These are phyloP conservation scores for Termitomyces sp. DNA, from an alignment of 768 basidiomycete species.

Conservation along the genomic window DNA sequence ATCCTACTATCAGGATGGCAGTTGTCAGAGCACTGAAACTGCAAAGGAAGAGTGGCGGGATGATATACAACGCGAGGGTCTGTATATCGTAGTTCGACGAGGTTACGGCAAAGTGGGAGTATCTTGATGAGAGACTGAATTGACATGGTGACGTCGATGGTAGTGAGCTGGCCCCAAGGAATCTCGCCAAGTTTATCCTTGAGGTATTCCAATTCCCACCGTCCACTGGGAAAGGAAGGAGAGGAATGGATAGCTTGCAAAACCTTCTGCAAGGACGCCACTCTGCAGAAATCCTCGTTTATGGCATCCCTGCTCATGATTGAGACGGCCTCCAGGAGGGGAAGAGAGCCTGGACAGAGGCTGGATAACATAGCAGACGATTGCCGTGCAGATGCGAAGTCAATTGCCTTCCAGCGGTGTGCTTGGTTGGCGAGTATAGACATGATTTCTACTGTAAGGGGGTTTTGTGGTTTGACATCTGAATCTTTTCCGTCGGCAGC, in stretches of 20 bases:
- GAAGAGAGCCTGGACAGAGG: not conserved
- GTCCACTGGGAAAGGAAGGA: not conserved
- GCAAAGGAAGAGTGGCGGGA: not conserved
- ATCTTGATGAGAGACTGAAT: constrained; percentile 2
- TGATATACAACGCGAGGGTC: not conserved
- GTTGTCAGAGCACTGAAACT: not conserved
- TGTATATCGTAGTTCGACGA: constrained; percentile 5
- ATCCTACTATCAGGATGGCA: not conserved
- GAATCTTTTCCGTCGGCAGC: not conserved
- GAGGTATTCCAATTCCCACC: constrained; percentile 7
- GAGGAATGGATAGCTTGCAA: not conserved
- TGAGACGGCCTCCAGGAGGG: constrained; percentile 1
- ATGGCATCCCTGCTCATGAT: not conserved
- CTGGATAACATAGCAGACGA: not conserved
- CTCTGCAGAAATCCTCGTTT: not conserved
- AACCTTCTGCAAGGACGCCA: not conserved
- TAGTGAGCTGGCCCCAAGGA: constrained; percentile 7
- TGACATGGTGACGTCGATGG: constrained; percentile 5
- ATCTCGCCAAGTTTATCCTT: not conserved
- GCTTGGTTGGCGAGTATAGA: constrained; percentile 4
- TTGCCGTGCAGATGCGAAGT: constrained; percentile 1
- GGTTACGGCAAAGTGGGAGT: constrained; percentile 6
- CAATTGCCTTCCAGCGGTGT: constrained; percentile 7
- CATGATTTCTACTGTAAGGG: constrained; percentile 1
- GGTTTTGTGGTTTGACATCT: not conserved